Percentiles rank a stretch among this genome's conserved stretches.
Conservation (phyloP, 495 filamentous ascomycete species). For the Echria macrotheca region DNA sequence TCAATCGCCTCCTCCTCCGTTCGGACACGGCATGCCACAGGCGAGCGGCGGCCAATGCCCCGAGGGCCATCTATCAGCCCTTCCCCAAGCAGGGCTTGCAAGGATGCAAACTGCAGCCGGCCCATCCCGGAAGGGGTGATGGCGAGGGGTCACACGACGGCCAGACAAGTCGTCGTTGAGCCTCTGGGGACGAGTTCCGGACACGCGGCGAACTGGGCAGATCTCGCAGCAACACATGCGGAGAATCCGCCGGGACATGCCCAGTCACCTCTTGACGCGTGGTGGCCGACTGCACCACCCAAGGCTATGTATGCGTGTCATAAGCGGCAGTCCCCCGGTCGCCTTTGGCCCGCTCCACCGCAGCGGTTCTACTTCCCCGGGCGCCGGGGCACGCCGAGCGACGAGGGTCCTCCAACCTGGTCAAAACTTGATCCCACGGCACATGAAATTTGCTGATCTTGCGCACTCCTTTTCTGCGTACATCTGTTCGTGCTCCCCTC, state of each 20-base stretch:
- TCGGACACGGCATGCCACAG: slow-evolving; percentile 12
- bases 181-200: slow-evolving; percentile 17
- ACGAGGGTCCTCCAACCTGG: not conserved
- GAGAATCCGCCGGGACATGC: slow-evolving; percentile 14
- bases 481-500: not conserved
- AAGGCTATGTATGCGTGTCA: slow-evolving; percentile 19
- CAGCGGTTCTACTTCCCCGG: slow-evolving; percentile 7
- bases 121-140: slow-evolving; percentile 20
- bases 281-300: slow-evolving; percentile 6
- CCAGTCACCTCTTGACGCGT: slow-evolving; percentile 22
- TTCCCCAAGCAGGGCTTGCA: slow-evolving; percentile 1
- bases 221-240: slow-evolving; percentile 19
- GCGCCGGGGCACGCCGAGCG: not conserved
- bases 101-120: slow-evolving; percentile 18
- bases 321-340: slow-evolving; percentile 7
- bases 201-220: slow-evolving; percentile 14
- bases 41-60: slow-evolving; percentile 2
- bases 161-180: slow-evolving; percentile 13
- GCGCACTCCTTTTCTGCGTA: not conserved
- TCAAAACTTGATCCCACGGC: slow-evolving; percentile 9
- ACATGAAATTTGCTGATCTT: slow-evolving; percentile 7
- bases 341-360: slow-evolving; percentile 9
- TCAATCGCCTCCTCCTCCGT: no score
- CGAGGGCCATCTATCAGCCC: not conserved
- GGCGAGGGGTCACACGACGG: slow-evolving; percentile 24